phyloP scores from a whole-genome alignment of 2,329 filamentous ascomycete genomes.

The Cadophora luteo-olivacea region DNA sequence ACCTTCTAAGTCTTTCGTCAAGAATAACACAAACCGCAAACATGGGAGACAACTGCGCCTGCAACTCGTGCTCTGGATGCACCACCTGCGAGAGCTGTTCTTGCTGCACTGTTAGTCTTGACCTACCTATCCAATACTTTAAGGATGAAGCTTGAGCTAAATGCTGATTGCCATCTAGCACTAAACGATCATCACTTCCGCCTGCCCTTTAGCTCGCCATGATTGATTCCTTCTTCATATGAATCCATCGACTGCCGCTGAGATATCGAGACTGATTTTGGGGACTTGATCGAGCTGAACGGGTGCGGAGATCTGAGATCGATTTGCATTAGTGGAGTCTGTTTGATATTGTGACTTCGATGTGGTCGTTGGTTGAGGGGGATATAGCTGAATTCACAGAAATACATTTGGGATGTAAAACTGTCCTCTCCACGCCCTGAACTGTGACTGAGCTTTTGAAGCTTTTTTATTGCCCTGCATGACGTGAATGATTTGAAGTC shows the following conservation, averaged over 20 bases:
- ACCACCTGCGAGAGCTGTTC: constrained; percentile 25
- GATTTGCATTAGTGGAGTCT: no score
- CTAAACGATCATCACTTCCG: constrained; percentile 17
- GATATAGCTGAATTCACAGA: no score
- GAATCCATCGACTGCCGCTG: neutral
- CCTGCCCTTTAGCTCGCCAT: neutral
- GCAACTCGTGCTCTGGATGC: constrained; percentile 23
- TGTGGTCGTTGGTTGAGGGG: no score
- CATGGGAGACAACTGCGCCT: constrained; percentile 26
- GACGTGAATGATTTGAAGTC: no score
- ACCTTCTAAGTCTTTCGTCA: neutral
- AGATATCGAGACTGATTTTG: neutral
- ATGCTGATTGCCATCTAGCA: constrained; percentile 9
- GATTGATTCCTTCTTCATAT: neutral
- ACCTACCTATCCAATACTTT: neutral
- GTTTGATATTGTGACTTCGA: no score
- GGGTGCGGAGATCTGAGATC: no score
- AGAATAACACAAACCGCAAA: constrained; percentile 9
- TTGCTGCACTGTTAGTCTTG: constrained; percentile 30
- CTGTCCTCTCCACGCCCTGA: no score
- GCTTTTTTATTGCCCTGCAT: no score
- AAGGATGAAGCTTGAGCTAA: no score
- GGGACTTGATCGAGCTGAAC: no score
- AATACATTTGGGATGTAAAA: no score
- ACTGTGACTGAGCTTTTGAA: no score